Evolutionary conservation across 2,329 filamentous ascomycete species (phyloP), one percentile per base, ranked within the genome.

Genomic region (Zymoseptoria crescenta): DNA sequence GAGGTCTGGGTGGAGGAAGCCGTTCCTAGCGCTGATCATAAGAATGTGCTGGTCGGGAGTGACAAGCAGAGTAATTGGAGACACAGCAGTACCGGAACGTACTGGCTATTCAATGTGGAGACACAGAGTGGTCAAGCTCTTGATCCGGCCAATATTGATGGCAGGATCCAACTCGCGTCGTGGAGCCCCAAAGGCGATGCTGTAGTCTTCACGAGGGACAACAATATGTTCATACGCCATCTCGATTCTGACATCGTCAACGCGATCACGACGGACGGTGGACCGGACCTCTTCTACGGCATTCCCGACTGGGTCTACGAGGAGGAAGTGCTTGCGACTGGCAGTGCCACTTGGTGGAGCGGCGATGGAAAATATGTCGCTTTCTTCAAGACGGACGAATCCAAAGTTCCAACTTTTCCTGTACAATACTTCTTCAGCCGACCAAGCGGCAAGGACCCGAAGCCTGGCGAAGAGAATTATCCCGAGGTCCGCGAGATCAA

Each of bases 241-340:
- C 68, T 89, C 29, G 76, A 80, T 10, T 82, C 81, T 3, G 77
- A 83, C 20, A 75, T 81, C 16, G 81, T 90, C 4, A 80, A 82
- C 4, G 84, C 87, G 62, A 87, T 99, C 67, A 97, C 94, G 1
- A 84, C 80, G 56, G 93, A 99, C 70, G 94, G 95, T 10, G 90
- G 93, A 0, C 79, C 85, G 0, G 86, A 97, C 67, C 84, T 94
- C 60, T 99, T 99, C 74, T 96, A 99, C 68, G 94, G 94, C 19
- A 85, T 96, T 20, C 94, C 94, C 0, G 95, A 99, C 73, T 99
- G 94, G 94, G 94, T 97, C 0, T 96, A 96, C 69, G 90, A 95
- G 70, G 85, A 88, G 68, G 91, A 96, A 73, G 90, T 96, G 2
- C 89, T 97, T 62, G 74, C 79, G 13, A 87, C 83, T 1, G 88